Base-by-base conservation (phyloP, 495 filamentous ascomycete species). In the Hypoxylon rickii region DNA sequence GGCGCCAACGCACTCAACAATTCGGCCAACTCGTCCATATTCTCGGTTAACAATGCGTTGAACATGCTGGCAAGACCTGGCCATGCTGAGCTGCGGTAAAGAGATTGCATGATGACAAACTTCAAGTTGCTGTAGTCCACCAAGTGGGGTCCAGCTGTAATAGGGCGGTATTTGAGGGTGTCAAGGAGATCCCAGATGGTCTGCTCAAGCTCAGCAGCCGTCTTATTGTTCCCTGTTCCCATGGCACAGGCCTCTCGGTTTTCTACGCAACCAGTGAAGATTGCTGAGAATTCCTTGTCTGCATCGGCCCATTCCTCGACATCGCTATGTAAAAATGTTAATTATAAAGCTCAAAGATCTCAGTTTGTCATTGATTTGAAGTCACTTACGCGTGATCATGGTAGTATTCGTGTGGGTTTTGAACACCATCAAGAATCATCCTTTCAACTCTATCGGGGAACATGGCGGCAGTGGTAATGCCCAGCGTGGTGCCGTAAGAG, bases 361-460 rank as follows among this genome's bases (percentile, higher is more conserved):
- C n/a, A n/a, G n/a, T n/a, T n/a, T n/a, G n/a, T n/a, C n/a, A n/a
- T n/a, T n/a, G n/a, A n/a, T n/a, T n/a, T 31, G 1, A 22, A n/a
- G n/a, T 31, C n/a, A 44, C 50, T 7, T 48, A 56, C 42, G 29
- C 17, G 51, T 54, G 58, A 6, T 44, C 57, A 24, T 73, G 63
- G 44, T 73, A 76, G 40, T 77, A 77, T 12, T 75, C 66, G 31
- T 70, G 65, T 0, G 67, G 65, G 55, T 73, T 75, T 34, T 71
- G 64, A 15, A 75, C 72, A 5, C 74, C 74, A 38, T 79, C 75
- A 6, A 79, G 41, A 16, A 79, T 58, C 36, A 77, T 49, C 47
- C 62, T 65, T 24, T 70, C 73, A n/a, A 77, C 45, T n/a, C 70
- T 64, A 4, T 77, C 73, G 0, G 76, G 76, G 51, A 76, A 79